Evolutionary conservation across 805 yeast species (phyloP).

Genomic region (Torulaspora maleeae): DNA sequence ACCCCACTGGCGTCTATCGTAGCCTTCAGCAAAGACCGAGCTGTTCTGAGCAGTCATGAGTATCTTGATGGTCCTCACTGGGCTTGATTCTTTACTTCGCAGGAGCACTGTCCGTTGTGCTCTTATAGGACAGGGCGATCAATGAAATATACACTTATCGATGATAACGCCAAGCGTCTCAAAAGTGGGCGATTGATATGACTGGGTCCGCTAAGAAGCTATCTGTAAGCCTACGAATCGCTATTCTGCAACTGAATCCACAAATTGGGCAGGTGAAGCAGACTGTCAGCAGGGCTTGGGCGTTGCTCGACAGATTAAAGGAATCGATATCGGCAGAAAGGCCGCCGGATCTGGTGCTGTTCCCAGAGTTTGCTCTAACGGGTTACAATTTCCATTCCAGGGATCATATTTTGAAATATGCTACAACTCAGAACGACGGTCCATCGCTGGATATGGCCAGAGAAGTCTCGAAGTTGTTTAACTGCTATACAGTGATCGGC

Average conservation of each 20-base stretch:
- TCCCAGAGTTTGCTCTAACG: conserved; percentile 81
- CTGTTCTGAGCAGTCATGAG: neutral
- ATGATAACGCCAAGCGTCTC: neutral
- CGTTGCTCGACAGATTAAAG: conserved; percentile 35
- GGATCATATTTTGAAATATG: conserved; percentile 54
- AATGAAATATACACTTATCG: neutral
- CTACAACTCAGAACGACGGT: conserved; percentile 41
- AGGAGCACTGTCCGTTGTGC: too few relatives aligned
- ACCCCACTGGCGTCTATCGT: conserved; percentile 6
- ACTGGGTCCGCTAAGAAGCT: conserved; percentile 4
- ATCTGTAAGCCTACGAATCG: conserved; percentile 50
- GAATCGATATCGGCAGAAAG: conserved; percentile 11
- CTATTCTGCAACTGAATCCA: conserved; percentile 66
- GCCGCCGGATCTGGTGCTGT: conserved; percentile 59
- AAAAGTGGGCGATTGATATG: neutral
- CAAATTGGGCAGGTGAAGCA: conserved; percentile 52
- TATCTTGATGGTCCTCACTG: neutral
- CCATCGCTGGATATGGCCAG: conserved; percentile 54
- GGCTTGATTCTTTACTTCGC: too few relatives aligned
- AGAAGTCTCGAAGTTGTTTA: conserved; percentile 43
- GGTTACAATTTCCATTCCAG: conserved; percentile 65
- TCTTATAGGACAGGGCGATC: neutral
- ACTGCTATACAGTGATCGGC: conserved; percentile 72
- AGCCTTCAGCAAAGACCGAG: conserved; percentile 6
- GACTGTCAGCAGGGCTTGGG: conserved; percentile 47